These are phyloP conservation scores for Penicillium verrucosum DNA, from an alignment of 2,329 filamentous ascomycete species.

Conservation along the genomic window DNA sequence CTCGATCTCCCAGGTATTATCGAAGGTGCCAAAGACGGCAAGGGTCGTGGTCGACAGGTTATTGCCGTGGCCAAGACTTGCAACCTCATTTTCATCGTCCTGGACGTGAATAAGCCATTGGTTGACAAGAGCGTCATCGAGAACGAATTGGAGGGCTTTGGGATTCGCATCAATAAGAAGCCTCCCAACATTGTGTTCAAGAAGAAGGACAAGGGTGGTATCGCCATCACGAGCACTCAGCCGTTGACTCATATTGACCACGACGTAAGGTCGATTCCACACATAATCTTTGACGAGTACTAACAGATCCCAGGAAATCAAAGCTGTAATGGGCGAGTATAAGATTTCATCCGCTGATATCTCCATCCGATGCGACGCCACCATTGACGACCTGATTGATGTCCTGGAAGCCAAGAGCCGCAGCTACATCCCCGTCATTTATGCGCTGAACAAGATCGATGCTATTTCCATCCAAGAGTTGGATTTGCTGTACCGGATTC, in stretches of 20 bases:
- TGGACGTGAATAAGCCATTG: constrained; percentile 97
- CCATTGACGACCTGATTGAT: constrained; percentile 95
- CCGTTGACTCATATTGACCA: constrained; percentile 88
- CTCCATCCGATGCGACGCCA: constrained; percentile 95
- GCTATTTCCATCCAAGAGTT: constrained; percentile 96
- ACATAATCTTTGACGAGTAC: neutral
- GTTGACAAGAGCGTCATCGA: constrained; percentile 97
- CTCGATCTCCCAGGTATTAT: constrained; percentile 98
- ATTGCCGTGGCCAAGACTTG: constrained; percentile 99
- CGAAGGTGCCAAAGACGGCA: constrained; percentile 95
- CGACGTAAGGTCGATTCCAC: constrained; percentile 51
- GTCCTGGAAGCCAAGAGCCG: constrained; percentile 89
- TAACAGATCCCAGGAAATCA: constrained; percentile 66
- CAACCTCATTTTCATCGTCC: constrained; percentile 96
- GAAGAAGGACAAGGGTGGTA: constrained; percentile 98
- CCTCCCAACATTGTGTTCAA: constrained; percentile 99
- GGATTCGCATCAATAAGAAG: constrained; percentile 94
- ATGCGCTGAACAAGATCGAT: constrained; percentile 99
- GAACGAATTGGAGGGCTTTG: constrained; percentile 91
- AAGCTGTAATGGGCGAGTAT: constrained; percentile 96
- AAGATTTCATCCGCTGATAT: constrained; percentile 96
- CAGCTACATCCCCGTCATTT: constrained; percentile 98
- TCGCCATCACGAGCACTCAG: constrained; percentile 93
- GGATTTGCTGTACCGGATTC: constrained; percentile 92
- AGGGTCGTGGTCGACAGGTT: constrained; percentile 94